phyloP scores from a whole-genome alignment of 257 asterid species.

The Handroanthus guayacan region DNA sequence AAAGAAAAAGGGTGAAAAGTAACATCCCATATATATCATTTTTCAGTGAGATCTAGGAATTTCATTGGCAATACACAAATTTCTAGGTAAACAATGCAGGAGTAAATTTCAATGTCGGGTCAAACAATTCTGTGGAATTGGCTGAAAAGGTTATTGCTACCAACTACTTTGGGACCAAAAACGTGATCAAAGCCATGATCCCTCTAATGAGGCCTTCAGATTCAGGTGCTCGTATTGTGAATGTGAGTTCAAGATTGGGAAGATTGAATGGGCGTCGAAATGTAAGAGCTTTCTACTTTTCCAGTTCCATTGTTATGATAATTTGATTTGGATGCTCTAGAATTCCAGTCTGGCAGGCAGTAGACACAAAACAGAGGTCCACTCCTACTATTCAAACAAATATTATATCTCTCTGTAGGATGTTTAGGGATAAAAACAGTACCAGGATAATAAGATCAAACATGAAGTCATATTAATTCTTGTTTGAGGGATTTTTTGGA shows the following conservation, averaged over 20 bases:
- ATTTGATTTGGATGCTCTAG: not conserved
- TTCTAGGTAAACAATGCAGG: conserved; percentile 92
- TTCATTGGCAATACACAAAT: conserved; percentile 31
- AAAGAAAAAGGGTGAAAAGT: not conserved
- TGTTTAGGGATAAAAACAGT: not conserved
- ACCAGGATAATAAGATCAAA: not conserved
- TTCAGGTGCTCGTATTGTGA: conserved; percentile 83
- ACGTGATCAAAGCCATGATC: conserved; percentile 71
- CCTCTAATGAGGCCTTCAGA: conserved; percentile 76
- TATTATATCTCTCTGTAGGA: not conserved
- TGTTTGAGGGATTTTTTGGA: not conserved
- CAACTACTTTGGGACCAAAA: conserved; percentile 88
- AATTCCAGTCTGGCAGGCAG: not conserved
- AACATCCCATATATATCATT: conserved; percentile 11
- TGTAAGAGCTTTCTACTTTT: conserved; percentile 49
- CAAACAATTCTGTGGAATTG: conserved; percentile 73
- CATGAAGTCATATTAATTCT: not conserved
- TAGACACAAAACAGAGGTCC: not conserved
- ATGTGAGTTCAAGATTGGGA: conserved; percentile 84
- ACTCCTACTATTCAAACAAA: not conserved
- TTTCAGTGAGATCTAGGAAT: not conserved
- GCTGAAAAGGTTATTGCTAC: conserved; percentile 76
- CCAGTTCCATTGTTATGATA: conserved; percentile 7
- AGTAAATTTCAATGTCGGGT: conserved; percentile 73
- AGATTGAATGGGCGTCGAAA: conserved; percentile 83